Percentiles rank a stretch among this genome's conserved stretches.
These are phyloP conservation scores for Heterobasidion parviporum DNA, from an alignment of 1,284 basidiomycete species.

Conservation along the genomic window DNA sequence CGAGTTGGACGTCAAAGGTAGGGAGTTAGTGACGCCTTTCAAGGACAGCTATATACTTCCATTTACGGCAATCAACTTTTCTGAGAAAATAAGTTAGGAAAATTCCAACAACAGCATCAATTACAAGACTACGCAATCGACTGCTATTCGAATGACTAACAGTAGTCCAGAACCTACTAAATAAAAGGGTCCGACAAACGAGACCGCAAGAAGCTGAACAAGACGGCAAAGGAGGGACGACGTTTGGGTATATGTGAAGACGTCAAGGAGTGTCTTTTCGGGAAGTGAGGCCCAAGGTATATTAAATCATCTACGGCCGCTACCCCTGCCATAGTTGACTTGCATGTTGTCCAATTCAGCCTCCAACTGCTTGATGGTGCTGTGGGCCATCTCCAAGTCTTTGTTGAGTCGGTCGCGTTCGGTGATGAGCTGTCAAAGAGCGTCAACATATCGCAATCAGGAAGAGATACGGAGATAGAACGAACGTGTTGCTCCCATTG, in stretches of 20 bases:
- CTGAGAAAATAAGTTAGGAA: too few relatives aligned
- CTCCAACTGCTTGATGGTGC: conserved; percentile 86
- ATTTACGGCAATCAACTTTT: too few relatives aligned
- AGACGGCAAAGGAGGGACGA: background rate
- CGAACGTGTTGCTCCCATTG: conserved; percentile 98
- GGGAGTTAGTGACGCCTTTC: too few relatives aligned
- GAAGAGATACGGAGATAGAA: conserved; percentile 10
- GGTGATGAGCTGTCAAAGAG: conserved; percentile 72
- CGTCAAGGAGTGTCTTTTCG: background rate
- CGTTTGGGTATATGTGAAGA: background rate
- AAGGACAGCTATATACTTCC: too few relatives aligned
- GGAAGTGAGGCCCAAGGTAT: background rate
- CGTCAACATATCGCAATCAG: conserved; percentile 2
- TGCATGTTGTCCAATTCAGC: conserved; percentile 85
- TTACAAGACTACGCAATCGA: too few relatives aligned
- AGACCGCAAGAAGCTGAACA: background rate
- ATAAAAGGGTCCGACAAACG: background rate
- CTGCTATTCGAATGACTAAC: background rate
- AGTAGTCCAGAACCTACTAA: background rate
- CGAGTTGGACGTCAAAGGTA: too few relatives aligned
- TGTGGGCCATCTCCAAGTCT: conserved; percentile 88
- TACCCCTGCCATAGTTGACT: conserved; percentile 75
- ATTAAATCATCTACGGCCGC: conserved; percentile 52
- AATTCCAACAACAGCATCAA: too few relatives aligned
- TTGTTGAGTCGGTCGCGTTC: conserved; percentile 97